phyloP scores from a whole-genome alignment of 805 yeast species.

The Zygotorulaspora florentina region DNA sequence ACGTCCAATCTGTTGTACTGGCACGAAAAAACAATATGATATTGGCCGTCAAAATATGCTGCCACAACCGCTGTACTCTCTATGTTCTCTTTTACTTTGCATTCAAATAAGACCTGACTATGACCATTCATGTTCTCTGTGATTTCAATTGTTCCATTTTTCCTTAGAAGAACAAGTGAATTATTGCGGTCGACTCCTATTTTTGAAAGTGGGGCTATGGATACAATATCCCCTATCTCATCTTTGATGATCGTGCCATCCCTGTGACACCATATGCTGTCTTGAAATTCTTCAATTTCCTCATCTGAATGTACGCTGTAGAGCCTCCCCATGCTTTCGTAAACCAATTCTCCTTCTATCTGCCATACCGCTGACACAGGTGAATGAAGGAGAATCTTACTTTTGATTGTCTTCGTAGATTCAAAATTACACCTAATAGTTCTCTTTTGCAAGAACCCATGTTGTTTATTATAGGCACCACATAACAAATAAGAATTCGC shows the following conservation, averaged over 20 bases:
- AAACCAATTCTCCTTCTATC: slow-evolving; percentile 7
- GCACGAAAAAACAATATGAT: slow-evolving; percentile 2
- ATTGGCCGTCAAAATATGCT: slow-evolving; percentile 1
- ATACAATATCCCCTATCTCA: slow-evolving; percentile 1
- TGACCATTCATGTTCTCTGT: not conserved
- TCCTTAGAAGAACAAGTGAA: slow-evolving; percentile 1
- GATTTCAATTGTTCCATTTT: slow-evolving; percentile 4
- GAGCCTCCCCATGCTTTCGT: slow-evolving; percentile 6
- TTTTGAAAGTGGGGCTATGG: not conserved
- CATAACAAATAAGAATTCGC: slow-evolving; percentile 6
- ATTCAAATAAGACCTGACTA: not conserved
- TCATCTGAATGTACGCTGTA: slow-evolving; percentile 3
- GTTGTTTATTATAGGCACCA: slow-evolving; percentile 7
- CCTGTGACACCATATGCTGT: slow-evolving; percentile 5
- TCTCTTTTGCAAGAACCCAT: slow-evolving; percentile 11
- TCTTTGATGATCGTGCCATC: slow-evolving; percentile 1
- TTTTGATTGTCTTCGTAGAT: not conserved
- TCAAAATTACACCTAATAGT: not conserved
- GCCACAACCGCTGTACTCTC: slow-evolving; percentile 5
- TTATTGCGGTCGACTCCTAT: not conserved
- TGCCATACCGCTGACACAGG: slow-evolving; percentile 9
- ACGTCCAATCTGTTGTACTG: slow-evolving; percentile 1
- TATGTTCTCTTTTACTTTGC: not conserved
- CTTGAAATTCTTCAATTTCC: not conserved
- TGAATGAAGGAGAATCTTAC: not conserved